Evolutionary conservation across 768 basidiomycete genomes (phyloP).

Genomic region (Jaapia argillacea): DNA sequence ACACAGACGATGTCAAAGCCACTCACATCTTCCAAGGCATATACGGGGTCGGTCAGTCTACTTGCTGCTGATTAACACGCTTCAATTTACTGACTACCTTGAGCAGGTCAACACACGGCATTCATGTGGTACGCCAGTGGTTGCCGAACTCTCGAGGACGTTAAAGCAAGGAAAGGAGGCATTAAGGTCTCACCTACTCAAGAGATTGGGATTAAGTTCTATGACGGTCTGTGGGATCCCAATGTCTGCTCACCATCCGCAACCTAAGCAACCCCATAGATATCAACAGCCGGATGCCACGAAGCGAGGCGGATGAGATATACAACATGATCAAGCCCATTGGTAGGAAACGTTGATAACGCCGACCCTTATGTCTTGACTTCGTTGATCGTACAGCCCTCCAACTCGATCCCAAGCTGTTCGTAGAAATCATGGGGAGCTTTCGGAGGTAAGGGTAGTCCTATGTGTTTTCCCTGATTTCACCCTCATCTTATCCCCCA

Average conservation of each 20-base stretch:
- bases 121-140: slow-evolving; percentile 68
- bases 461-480: background rate
- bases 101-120: slow-evolving; percentile 54
- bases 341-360: slow-evolving; percentile 31
- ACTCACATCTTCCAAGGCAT: slow-evolving; percentile 63
- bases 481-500: slow-evolving; percentile 1
- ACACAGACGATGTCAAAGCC: slow-evolving; percentile 49
- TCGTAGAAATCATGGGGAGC: slow-evolving; percentile 87
- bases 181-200: slow-evolving; percentile 51
- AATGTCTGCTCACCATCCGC: background rate
- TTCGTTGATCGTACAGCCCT: slow-evolving; percentile 38
- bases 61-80: background rate
- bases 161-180: slow-evolving; percentile 47
- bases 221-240: slow-evolving; percentile 41
- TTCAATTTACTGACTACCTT: background rate
- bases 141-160: slow-evolving; percentile 69
- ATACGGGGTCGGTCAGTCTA: slow-evolving; percentile 70
- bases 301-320: slow-evolving; percentile 66
- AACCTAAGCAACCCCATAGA: slow-evolving; percentile 30
- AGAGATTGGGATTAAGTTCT: slow-evolving; percentile 57
- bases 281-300: slow-evolving; percentile 78
- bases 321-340: slow-evolving; percentile 64
- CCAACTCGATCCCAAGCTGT: slow-evolving; percentile 56
- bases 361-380: background rate
- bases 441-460: slow-evolving; percentile 50